A percentile compares a stretch with the other conserved stretches of the same genome.
phyloP scores from a whole-genome alignment of 345 rosid species.

The Erysimum cheiranthoides region DNA sequence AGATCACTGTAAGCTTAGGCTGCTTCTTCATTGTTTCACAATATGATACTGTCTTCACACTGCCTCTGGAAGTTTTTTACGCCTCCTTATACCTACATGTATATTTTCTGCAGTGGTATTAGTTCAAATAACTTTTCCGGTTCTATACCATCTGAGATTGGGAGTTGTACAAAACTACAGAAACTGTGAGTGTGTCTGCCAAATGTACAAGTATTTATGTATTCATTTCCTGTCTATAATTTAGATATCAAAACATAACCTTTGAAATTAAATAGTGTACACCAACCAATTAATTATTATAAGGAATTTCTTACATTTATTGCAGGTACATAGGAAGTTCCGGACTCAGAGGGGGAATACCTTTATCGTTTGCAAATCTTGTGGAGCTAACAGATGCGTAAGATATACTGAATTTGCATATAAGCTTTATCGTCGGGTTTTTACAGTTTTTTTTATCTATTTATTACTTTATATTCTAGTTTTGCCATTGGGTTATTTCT shows the following conservation, averaged over 20 bases:
- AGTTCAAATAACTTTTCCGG: slow-evolving; percentile 73
- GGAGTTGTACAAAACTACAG: slow-evolving; percentile 53
- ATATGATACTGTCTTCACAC: slow-evolving; percentile 1
- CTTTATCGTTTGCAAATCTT: slow-evolving; percentile 56
- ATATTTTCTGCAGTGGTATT: slow-evolving; percentile 46
- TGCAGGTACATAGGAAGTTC: slow-evolving; percentile 61
- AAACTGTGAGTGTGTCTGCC: slow-evolving; percentile 59
- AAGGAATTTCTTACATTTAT: background rate
- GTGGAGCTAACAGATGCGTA: slow-evolving; percentile 42
- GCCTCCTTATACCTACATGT: background rate
- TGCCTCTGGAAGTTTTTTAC: background rate
- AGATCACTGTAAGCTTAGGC: slow-evolving; percentile 52
- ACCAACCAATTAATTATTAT: background rate
- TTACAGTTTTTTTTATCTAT: background rate
- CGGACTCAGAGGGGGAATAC: slow-evolving; percentile 66
- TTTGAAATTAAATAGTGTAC: background rate
- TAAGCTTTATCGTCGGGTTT: slow-evolving; percentile 2
- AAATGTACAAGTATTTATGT: background rate
- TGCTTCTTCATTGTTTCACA: background rate
- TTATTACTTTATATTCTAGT: slow-evolving; percentile 13
- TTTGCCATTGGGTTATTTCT: background rate
- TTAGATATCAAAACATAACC: background rate
- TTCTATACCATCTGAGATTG: slow-evolving; percentile 67
- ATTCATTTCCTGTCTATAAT: background rate
- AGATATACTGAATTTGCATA: background rate